Evolutionary conservation across 805 yeast genomes (phyloP).

Genomic region (Jamesozyma lodderae): DNA sequence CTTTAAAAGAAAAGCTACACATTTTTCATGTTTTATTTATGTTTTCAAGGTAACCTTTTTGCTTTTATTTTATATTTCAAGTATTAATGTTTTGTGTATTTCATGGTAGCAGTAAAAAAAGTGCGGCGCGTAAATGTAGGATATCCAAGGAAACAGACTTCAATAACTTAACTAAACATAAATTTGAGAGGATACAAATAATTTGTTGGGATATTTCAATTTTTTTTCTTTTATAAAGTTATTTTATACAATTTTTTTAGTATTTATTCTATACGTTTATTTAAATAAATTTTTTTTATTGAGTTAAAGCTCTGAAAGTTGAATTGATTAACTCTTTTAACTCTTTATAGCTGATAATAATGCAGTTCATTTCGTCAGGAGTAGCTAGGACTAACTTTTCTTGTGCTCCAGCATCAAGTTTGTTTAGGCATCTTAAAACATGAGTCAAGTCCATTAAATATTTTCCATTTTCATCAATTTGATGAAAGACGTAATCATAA

Average conservation of each 20-base stretch:
- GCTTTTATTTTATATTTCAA: no score
- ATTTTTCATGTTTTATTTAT: neutral
- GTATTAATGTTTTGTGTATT: no score
- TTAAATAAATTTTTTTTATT: constrained; percentile 4
- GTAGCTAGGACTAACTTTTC: constrained; percentile 76
- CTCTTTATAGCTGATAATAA: constrained; percentile 79
- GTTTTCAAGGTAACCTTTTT: neutral
- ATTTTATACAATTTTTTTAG: neutral
- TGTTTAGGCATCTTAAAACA: constrained; percentile 70
- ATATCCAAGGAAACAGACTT: no score
- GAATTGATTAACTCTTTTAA: constrained; percentile 61
- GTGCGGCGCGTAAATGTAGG: no score
- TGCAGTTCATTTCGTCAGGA: constrained; percentile 75
- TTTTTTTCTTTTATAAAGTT: constrained; percentile 1
- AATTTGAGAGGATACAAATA: neutral
- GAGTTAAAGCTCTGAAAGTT: constrained; percentile 43
- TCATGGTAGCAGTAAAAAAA: no score
- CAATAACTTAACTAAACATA: neutral
- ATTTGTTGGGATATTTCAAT: neutral
- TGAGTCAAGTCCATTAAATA: constrained; percentile 77
- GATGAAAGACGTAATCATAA: constrained; percentile 79
- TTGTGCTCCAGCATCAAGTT: constrained; percentile 84
- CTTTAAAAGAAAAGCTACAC: neutral
- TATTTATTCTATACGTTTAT: neutral
- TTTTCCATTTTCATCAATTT: constrained; percentile 64